These are phyloP conservation scores for Coemansia asiatica DNA, from an alignment of 192 early-diverging fungal species.

Conservation along the genomic window DNA sequence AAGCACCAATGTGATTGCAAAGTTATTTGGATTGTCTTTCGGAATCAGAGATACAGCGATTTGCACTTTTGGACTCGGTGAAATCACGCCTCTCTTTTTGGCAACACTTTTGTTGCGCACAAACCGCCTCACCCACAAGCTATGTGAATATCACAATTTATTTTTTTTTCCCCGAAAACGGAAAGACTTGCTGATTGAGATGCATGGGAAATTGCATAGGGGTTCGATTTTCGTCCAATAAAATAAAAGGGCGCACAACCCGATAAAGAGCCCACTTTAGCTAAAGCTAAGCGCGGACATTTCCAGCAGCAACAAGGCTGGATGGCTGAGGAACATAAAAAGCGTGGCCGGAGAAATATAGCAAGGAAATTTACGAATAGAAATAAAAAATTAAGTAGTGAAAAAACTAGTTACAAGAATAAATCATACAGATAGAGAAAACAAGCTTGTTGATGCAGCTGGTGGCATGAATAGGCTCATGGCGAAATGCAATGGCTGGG, in stretches of 20 bases:
- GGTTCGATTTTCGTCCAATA: too few species aligned
- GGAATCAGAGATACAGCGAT: background rate
- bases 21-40: background rate
- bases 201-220: background rate
- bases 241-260: too few species aligned
- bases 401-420: background rate
- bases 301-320: too few species aligned
- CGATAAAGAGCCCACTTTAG: background rate
- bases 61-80: slow-evolving; percentile 6
- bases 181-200: background rate
- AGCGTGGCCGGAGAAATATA: background rate
- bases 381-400: background rate
- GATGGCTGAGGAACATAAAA: background rate
- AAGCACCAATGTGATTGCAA: slow-evolving; percentile 4
- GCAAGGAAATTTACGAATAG: background rate
- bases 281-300: too few species aligned
- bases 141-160: background rate
- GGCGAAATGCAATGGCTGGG: too few species aligned
- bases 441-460: background rate
- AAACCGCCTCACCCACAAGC: background rate
- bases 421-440: background rate
- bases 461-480: too few species aligned
- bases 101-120: background rate
- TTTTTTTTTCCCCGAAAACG: background rate
- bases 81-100: background rate